These are phyloP conservation scores for Hymenoscyphus occultus DNA, from an alignment of 2,329 filamentous ascomycete genomes.

Conservation along the genomic window DNA sequence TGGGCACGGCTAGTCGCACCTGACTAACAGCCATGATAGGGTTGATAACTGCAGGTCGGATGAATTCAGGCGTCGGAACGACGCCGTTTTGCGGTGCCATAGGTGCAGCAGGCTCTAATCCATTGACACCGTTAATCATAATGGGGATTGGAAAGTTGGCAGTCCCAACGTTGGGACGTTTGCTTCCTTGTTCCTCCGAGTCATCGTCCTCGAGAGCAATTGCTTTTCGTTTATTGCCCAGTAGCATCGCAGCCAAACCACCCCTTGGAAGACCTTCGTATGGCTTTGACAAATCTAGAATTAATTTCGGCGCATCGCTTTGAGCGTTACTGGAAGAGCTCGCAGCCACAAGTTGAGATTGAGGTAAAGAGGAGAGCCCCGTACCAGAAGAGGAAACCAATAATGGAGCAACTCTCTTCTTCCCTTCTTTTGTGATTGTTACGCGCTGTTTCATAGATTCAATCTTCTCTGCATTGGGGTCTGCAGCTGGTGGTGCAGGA, in stretches of 20 bases:
- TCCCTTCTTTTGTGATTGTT: conserved; percentile 93
- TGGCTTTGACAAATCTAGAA: conserved; percentile 87
- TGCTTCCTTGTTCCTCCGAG: conserved; percentile 56
- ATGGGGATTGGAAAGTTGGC: conserved; percentile 70
- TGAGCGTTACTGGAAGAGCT: conserved; percentile 59
- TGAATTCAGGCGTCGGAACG: conserved; percentile 72
- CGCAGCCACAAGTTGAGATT: conserved; percentile 81
- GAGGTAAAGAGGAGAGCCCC: conserved; percentile 82
- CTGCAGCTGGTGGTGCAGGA: conserved; percentile 33
- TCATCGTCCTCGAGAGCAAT: conserved; percentile 72
- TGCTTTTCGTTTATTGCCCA: conserved; percentile 91
- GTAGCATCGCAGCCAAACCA: conserved; percentile 77
- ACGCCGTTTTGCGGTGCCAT: conserved; percentile 58
- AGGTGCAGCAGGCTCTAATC: conserved; percentile 71
- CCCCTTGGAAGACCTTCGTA: conserved; percentile 91
- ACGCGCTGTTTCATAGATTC: conserved; percentile 83
- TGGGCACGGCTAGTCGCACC: conserved; percentile 81
- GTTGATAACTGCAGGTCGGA: conserved; percentile 83
- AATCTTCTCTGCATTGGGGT: conserved; percentile 56
- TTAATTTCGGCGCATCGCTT: conserved; percentile 73
- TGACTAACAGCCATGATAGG: conserved; percentile 80
- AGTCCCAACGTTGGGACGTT: conserved; percentile 55
- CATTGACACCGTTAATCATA: conserved; percentile 72
- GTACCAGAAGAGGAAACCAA: conserved; percentile 87
- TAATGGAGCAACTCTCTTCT: conserved; percentile 89